Base-by-base conservation (phyloP, 768 basidiomycete species). In the Chlorophyllum brunneum region DNA sequence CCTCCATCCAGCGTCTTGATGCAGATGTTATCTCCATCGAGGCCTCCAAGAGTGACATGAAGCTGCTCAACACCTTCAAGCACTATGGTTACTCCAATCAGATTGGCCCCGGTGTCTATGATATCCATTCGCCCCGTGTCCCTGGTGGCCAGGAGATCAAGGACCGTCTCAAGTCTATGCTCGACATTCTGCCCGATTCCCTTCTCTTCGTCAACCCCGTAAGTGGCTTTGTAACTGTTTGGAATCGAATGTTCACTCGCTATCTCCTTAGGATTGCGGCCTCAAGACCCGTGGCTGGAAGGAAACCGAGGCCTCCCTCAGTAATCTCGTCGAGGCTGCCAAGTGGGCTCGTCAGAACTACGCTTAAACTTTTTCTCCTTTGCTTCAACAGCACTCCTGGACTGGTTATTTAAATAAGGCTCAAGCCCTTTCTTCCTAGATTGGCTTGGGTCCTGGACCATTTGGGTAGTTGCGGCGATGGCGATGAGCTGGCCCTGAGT, bases 21-120 rank as follows among this genome's bases (percentile, higher is more conserved):
- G 94, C 95, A 58, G 97, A 99, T 68, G 93, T 97, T 70, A 98
- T 99, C 75, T 95, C 94, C 48, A 97, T 98, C 66, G 95, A 98
- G 72, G 93, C 94, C 42, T 95, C 93, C 59, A 98, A 98, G 88
- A 87, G 86, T 63, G 95, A 98, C 80, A 86, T 98, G 86, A 98
- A 98, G 78, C 81, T 99, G 55, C 76, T 99, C 64, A 81, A 84
- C 57, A 94, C 92, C 63, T 99, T 98, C 88, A 86, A 91, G 80
- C 77, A 88, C 54, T 89, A 92, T 70, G 89, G 90, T 38, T 98
- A 98, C 80, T 88, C 91, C 52, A 95, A 94, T 79, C 86, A 92
- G 75, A 98, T 98, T 66, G 94, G 95, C 54, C 95, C 95, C 16
- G 95, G 93, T 81, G 92, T 97, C 66, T 97, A 97, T 67, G 95